phyloP scores from a whole-genome alignment of 2,329 filamentous ascomycete species.

The Sarocladiaceae sp. region DNA sequence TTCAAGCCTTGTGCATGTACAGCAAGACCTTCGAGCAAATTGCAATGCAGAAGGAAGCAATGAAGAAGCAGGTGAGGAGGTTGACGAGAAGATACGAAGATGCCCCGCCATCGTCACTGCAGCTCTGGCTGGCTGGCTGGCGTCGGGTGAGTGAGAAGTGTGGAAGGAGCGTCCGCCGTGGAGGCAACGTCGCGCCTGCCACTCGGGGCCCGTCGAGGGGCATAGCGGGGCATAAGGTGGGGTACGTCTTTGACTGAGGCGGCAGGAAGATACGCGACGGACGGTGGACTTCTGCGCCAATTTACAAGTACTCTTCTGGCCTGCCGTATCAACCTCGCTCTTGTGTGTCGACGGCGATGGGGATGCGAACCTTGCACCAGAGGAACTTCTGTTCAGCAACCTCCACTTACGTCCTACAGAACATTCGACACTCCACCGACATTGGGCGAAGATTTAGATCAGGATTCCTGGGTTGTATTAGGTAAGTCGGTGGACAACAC shows the following conservation, averaged over 20 bases:
- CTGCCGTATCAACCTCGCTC: too few species aligned
- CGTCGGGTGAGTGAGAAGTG: neutral
- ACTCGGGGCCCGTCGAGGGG: neutral
- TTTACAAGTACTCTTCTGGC: neutral
- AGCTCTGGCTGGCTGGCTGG: neutral
- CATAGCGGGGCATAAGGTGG: neutral
- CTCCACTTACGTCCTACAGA: neutral
- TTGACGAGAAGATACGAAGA: conserved; percentile 5
- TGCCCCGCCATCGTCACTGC: conserved; percentile 8
- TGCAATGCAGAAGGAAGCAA: neutral
- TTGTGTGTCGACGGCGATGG: too few species aligned
- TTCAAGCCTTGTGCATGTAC: neutral
- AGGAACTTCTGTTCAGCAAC: neutral
- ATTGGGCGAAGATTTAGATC: too few species aligned
- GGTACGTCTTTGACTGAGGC: neutral
- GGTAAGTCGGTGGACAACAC: too few species aligned
- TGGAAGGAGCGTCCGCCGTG: neutral
- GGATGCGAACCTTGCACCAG: too few species aligned
- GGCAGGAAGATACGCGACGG: neutral
- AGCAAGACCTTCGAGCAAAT: neutral
- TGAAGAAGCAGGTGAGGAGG: neutral
- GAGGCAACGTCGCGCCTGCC: neutral
- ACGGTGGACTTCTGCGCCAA: neutral
- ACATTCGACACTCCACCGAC: too few species aligned
- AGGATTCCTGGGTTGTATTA: too few species aligned